Percentiles rank a stretch among this genome's conserved stretches.
Evolutionary conservation across 2,329 filamentous ascomycete genomes (phyloP).

Genomic region (Colletotrichum sp.): DNA sequence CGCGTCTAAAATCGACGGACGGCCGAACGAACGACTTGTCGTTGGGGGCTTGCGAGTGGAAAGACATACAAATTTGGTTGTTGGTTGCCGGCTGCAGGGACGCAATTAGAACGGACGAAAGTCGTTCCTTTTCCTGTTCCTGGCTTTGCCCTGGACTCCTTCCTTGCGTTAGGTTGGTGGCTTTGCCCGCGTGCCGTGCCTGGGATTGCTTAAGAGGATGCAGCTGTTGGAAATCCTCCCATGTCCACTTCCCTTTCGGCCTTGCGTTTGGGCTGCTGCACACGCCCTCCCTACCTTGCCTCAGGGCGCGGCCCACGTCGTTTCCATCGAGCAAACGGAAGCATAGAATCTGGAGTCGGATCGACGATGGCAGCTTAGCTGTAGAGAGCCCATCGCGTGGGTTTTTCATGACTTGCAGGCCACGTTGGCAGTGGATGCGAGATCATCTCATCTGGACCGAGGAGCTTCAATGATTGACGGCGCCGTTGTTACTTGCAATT

Average conservation of each 20-base stretch:
- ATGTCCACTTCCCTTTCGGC: not conserved
- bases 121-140: not conserved
- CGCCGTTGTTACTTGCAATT: not conserved
- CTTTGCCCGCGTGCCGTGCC: not conserved
- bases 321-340: not conserved
- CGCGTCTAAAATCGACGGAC: conserved; percentile 16
- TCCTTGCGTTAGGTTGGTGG: not conserved
- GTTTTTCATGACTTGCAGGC: not conserved
- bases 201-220: not conserved
- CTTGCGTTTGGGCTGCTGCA: not conserved
- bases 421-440: not conserved
- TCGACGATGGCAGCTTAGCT: not conserved
- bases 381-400: not conserved
- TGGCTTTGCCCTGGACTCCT: not conserved
- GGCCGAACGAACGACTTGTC: not conserved
- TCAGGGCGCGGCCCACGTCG: not conserved
- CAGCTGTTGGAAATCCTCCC: conserved; percentile 1
- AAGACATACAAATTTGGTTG: not conserved
- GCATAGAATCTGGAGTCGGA: not conserved
- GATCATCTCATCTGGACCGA: not conserved
- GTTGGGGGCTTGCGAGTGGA: not conserved
- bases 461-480: not conserved
- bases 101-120: conserved; percentile 3
- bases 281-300: not conserved
- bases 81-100: not conserved